A percentile compares a stretch with the other conserved stretches of the same genome.
Evolutionary conservation across 2,329 filamentous ascomycete species (phyloP).

Genomic region (Epichloe gansuensis): DNA sequence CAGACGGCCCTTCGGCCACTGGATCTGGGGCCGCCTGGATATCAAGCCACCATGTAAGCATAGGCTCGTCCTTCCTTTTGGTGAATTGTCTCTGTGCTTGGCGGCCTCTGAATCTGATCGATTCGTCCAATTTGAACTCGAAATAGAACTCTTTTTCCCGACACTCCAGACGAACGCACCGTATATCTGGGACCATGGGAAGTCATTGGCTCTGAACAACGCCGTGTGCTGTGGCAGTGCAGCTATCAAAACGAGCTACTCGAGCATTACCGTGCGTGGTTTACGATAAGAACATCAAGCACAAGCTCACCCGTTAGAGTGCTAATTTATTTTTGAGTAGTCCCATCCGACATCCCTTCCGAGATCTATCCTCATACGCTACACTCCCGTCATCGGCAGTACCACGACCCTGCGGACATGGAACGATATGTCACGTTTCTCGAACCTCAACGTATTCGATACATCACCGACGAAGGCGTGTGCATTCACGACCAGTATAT

Average conservation of each 20-base stretch:
- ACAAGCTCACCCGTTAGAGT: background rate
- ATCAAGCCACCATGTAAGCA: slow-evolving; percentile 40
- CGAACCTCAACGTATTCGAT: slow-evolving; percentile 35
- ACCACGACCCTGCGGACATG: slow-evolving; percentile 36
- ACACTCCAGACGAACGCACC: slow-evolving; percentile 34
- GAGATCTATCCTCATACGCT: slow-evolving; percentile 37
- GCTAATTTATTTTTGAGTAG: slow-evolving; percentile 14
- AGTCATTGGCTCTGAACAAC: slow-evolving; percentile 33
- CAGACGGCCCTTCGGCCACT: slow-evolving; percentile 31
- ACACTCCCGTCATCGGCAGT: slow-evolving; percentile 38
- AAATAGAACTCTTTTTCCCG: slow-evolving; percentile 36
- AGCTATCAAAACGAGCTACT: slow-evolving; percentile 39
- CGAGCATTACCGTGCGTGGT: slow-evolving; percentile 34
- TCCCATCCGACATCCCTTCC: slow-evolving; percentile 31
- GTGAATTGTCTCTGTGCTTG: background rate
- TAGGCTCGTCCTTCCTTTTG: background rate
- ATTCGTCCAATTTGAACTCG: slow-evolving; percentile 6
- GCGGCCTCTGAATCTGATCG: slow-evolving; percentile 6
- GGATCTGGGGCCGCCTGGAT: slow-evolving; percentile 40
- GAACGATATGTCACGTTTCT: slow-evolving; percentile 37
- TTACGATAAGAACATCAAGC: background rate
- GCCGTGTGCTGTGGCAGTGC: slow-evolving; percentile 40
- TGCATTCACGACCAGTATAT: slow-evolving; percentile 36
- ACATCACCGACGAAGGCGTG: slow-evolving; percentile 33
- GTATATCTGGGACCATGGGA: slow-evolving; percentile 44